Evolutionary conservation across 176 grass and related monocot genomes (phyloP), one percentile per base, ranked within the genome.

Genomic region (Zizania latifolia): DNA sequence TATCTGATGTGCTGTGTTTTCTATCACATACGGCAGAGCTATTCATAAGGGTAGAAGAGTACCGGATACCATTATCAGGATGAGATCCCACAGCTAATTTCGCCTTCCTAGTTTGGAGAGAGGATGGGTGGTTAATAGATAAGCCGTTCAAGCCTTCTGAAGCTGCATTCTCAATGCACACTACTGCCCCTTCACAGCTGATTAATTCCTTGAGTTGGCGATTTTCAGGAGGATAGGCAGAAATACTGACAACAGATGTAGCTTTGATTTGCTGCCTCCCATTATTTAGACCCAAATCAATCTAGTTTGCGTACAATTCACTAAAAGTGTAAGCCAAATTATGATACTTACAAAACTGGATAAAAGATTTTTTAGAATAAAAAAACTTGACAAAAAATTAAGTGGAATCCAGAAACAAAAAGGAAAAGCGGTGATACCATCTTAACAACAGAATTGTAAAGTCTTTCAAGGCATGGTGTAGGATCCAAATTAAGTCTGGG

Each of bases 401-500:
- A 79, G 28, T 57, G 29, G 46, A 41, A 72, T 64, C 55, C 27
- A 70, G 22, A 74, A 74, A 51, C 60, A 24, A 11, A 40, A 63
- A 24, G 22, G 32, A 37, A 68, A 31, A 39, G 26, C 1, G 3
- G 19, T 24, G 50, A 15, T 81, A 90, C 84, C 89, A 84, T 74
- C 66, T 90, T 87, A 35, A 66, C 33, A 75, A 58, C 36, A 63
- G 74, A 56, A 55, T 38, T 75, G 65, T 60, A 84, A 66, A 87
- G 54, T 48, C 56, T 81, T 59, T 87, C 66, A 55, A 90, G 30
- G 17, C 71, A 87, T 57, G 89, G 38, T 40, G 74, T 77, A 65
- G 81, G 81, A 36, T 75, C 70, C 81, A 90, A 77, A 77, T 90
- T 75, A 87, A 90, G 84, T 16, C 12, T 68, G n/a, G 84, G 84